Evolutionary conservation across 208 protist species (phyloP).

Genomic region (Crithidia sp.): DNA sequence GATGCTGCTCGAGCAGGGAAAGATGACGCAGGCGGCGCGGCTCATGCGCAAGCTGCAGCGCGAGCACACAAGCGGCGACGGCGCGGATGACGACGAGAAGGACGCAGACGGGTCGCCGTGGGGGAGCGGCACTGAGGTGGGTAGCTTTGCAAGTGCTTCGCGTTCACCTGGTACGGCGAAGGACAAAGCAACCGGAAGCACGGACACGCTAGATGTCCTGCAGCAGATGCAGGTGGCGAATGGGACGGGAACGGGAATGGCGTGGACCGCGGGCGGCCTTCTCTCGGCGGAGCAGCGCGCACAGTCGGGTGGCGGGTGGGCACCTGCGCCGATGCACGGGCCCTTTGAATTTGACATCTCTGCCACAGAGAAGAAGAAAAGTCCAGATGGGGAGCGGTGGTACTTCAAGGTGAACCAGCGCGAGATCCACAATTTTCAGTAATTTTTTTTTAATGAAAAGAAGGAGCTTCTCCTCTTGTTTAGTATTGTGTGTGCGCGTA

Average conservation of each 20-base stretch:
- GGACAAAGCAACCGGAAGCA: background rate
- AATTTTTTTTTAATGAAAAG: background rate
- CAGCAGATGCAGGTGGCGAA: slow-evolving; percentile 9
- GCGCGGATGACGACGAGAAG: background rate
- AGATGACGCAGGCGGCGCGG: slow-evolving; percentile 37
- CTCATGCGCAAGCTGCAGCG: slow-evolving; percentile 35
- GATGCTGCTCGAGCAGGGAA: slow-evolving; percentile 48
- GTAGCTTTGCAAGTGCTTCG: background rate
- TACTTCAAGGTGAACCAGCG: slow-evolving; percentile 19
- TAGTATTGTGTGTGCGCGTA: too few relatives aligned
- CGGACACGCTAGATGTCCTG: slow-evolving; percentile 5
- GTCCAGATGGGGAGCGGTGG: slow-evolving; percentile 30
- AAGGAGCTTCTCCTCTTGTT: background rate
- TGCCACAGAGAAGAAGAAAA: slow-evolving; percentile 8
- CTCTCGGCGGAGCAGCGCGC: slow-evolving; percentile 35
- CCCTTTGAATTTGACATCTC: slow-evolving; percentile 31
- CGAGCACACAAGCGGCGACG: background rate
- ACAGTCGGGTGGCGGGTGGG: slow-evolving; percentile 30
- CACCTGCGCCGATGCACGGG: slow-evolving; percentile 31
- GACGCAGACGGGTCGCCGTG: background rate
- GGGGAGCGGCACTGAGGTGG: background rate
- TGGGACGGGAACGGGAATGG: background rate
- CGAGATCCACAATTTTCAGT: slow-evolving; percentile 16
- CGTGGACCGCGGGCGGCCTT: slow-evolving; percentile 16
- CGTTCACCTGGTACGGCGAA: background rate